Evolutionary conservation across 83 land plant genomes (phyloP).

Genomic region (Thuja plicata): DNA sequence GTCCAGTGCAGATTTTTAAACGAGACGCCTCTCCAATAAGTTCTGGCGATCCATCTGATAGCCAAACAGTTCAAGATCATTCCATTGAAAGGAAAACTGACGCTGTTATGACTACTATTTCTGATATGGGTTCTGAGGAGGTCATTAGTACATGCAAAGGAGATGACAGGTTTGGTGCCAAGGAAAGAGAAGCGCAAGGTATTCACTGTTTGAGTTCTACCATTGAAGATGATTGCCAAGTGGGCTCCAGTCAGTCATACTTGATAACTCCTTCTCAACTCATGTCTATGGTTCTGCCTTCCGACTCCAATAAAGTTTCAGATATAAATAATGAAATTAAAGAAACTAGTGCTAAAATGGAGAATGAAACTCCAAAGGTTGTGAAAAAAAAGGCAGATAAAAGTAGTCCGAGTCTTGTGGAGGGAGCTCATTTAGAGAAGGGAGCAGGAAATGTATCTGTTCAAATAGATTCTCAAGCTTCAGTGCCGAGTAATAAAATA

Average conservation of each 20-base stretch:
- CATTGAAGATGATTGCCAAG: constrained; percentile 29
- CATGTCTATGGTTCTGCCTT: constrained; percentile 48
- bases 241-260: constrained; percentile 42
- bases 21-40: constrained; percentile 12
- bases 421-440: constrained; percentile 14
- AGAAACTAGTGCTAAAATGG: constrained; percentile 35
- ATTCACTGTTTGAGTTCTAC: constrained; percentile 28
- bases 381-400: constrained; percentile 56
- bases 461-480: constrained; percentile 31
- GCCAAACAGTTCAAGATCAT: constrained; percentile 40
- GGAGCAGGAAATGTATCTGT: constrained; percentile 15
- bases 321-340: constrained; percentile 35
- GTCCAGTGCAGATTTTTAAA: constrained; percentile 43
- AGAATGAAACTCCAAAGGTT: constrained; percentile 30
- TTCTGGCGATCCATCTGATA: constrained; percentile 36
- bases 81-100: constrained; percentile 50
- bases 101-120: constrained; percentile 1
- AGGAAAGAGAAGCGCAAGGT: constrained; percentile 27
- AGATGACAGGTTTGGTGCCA: constrained; percentile 29
- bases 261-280: constrained; percentile 90
- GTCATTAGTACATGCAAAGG: background rate
- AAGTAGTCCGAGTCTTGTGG: constrained; percentile 20
- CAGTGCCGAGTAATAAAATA: constrained; percentile 32
- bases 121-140: constrained; percentile 27
- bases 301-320: constrained; percentile 25